Evolutionary conservation across 306 rosid species (phyloP).

Genomic region (Fagus sylvatica): DNA sequence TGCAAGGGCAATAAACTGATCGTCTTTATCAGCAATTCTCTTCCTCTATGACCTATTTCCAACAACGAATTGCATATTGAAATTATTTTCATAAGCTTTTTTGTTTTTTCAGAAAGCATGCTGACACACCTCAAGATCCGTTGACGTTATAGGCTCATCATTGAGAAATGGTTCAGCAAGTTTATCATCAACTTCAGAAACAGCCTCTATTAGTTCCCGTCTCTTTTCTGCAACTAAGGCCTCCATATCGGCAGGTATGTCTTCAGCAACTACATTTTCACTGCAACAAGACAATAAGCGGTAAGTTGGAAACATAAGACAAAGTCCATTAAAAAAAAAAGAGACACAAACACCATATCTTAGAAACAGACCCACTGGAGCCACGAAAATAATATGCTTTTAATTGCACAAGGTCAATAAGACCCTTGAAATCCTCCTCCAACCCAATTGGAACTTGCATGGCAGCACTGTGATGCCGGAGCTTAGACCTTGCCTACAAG

Average conservation of each 20-base stretch:
- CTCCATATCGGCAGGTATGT: conserved; percentile 80
- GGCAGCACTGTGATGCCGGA: conserved; percentile 96
- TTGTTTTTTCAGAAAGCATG: not conserved
- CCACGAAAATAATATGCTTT: conserved; percentile 90
- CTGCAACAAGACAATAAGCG: conserved; percentile 43
- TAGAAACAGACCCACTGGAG: conserved; percentile 68
- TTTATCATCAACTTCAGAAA: conserved; percentile 92
- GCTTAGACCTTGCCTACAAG: conserved; percentile 89
- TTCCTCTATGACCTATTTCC: not conserved
- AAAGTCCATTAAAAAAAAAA: not conserved
- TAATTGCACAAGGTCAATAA: conserved; percentile 83
- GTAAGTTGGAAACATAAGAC: not conserved
- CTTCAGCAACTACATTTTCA: conserved; percentile 67
- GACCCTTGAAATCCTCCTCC: conserved; percentile 93
- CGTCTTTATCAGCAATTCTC: not conserved
- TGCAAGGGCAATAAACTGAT: not conserved
- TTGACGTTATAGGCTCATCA: conserved; percentile 77
- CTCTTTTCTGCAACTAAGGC: conserved; percentile 81
- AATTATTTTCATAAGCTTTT: too few species aligned
- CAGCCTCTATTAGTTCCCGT: conserved; percentile 83
- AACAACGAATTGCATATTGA: not conserved
- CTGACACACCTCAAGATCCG: conserved; percentile 79
- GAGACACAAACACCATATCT: conserved; percentile 5
- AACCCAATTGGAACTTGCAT: conserved; percentile 95
- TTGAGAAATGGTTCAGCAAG: conserved; percentile 93